Conservation (phyloP, 2,329 filamentous ascomycete species). For the Sarocladium kiliense region DNA sequence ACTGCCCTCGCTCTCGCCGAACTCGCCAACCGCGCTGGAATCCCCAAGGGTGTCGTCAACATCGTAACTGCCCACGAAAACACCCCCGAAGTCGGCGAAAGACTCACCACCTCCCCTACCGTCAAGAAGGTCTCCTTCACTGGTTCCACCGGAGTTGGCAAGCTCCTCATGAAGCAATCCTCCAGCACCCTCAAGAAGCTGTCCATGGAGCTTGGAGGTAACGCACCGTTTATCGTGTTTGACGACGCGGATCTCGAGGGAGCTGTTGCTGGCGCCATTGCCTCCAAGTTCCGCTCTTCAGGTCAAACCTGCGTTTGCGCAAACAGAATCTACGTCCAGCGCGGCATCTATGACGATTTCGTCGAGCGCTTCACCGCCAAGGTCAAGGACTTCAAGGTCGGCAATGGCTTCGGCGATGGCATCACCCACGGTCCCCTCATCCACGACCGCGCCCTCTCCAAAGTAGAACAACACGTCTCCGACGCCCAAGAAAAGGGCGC, state of each 20-base stretch:
- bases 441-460: conserved; percentile 73
- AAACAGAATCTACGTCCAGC: conserved; percentile 77
- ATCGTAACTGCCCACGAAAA: conserved; percentile 76
- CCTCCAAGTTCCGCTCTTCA: conserved; percentile 88
- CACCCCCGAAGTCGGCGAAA: conserved; percentile 71
- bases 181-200: conserved; percentile 76
- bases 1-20: conserved; percentile 76
- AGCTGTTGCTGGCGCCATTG: conserved; percentile 77
- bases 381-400: conserved; percentile 70
- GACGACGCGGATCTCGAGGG: conserved; percentile 86
- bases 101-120: conserved; percentile 65
- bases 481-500: conserved; percentile 76
- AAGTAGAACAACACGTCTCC: conserved; percentile 74
- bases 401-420: conserved; percentile 64
- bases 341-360: conserved; percentile 73
- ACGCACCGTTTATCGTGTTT: conserved; percentile 95
- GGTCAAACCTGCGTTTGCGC: conserved; percentile 95
- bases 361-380: conserved; percentile 63
- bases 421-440: conserved; percentile 80
- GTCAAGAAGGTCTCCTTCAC: conserved; percentile 94
- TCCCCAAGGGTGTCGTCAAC: conserved; percentile 88
- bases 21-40: conserved; percentile 78
- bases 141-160: conserved; percentile 65
- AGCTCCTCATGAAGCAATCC: conserved; percentile 83
- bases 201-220: conserved; percentile 89